A percentile compares a stretch with the other conserved stretches of the same genome.
Evolutionary conservation across 805 yeast species (phyloP).

Genomic region (Wickerhamiella kurtzmanii): DNA sequence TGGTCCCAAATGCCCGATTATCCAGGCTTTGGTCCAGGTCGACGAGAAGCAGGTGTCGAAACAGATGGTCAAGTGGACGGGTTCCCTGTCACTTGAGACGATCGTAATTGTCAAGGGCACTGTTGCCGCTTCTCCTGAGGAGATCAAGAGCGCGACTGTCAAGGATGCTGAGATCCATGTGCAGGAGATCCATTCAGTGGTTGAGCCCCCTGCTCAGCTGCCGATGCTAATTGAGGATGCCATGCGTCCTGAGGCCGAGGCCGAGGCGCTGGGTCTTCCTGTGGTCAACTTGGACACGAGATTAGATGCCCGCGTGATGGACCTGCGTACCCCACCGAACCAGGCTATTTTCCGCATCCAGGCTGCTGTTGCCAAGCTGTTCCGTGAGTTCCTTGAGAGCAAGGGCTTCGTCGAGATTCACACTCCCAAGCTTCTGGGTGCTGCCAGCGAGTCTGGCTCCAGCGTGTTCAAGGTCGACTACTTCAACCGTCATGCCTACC

Average conservation of each 20-base stretch:
- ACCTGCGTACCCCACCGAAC: slow-evolving; percentile 90
- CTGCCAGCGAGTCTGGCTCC: slow-evolving; percentile 96
- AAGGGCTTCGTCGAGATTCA: slow-evolving; percentile 80
- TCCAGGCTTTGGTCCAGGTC: slow-evolving; percentile 76
- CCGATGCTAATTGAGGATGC: slow-evolving; percentile 97
- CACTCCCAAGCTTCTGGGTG: slow-evolving; percentile 89
- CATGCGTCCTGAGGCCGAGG: slow-evolving; percentile 74
- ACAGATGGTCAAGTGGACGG: slow-evolving; percentile 95
- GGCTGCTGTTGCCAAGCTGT: slow-evolving; percentile 74
- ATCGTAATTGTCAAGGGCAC: slow-evolving; percentile 84
- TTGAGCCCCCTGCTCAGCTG: slow-evolving; percentile 81
- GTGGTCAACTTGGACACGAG: slow-evolving; percentile 93
- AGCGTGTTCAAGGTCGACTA: slow-evolving; percentile 89
- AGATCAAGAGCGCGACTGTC: slow-evolving; percentile 78
- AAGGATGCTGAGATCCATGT: slow-evolving; percentile 81
- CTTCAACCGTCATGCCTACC: slow-evolving; percentile 81
- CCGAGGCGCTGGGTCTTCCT: slow-evolving; percentile 76
- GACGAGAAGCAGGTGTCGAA: slow-evolving; percentile 65
- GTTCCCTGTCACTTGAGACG: slow-evolving; percentile 70
- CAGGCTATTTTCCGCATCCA: slow-evolving; percentile 94
- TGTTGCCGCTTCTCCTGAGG: slow-evolving; percentile 72
- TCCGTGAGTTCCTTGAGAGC: slow-evolving; percentile 68
- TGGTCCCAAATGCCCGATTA: slow-evolving; percentile 34
- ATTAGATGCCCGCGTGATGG: slow-evolving; percentile 89
- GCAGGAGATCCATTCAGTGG: slow-evolving; percentile 56